phyloP scores from a whole-genome alignment of 805 yeast genomes.

The Wickerhamiella spandovensis region DNA sequence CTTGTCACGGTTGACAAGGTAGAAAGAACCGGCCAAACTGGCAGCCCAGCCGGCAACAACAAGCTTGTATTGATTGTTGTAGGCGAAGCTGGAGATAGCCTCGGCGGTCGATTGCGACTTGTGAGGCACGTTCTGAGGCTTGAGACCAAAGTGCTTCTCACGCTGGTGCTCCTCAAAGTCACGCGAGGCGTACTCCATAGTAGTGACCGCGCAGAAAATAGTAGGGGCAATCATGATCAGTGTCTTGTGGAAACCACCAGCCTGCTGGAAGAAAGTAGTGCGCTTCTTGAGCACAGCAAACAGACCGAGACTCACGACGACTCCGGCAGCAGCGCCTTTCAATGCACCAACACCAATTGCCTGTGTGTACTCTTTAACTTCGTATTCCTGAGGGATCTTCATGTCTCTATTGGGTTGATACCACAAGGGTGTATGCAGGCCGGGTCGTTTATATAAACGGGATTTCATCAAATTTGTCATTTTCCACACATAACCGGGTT shows the following conservation, averaged over 20 bases:
- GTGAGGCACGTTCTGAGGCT: background rate
- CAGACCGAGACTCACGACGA: slow-evolving; percentile 39
- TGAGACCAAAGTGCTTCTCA: slow-evolving; percentile 26
- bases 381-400: slow-evolving; percentile 29
- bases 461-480: background rate
- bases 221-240: slow-evolving; percentile 59
- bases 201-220: slow-evolving; percentile 42
- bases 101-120: background rate
- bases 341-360: slow-evolving; percentile 46
- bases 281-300: slow-evolving; percentile 34
- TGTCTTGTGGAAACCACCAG: slow-evolving; percentile 29
- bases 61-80: slow-evolving; percentile 25
- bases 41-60: slow-evolving; percentile 71
- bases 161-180: slow-evolving; percentile 49
- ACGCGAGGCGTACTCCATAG: slow-evolving; percentile 58
- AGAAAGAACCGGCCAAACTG: slow-evolving; percentile 72
- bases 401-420: background rate
- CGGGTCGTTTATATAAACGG: background rate
- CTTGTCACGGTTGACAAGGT: slow-evolving; percentile 55
- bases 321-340: slow-evolving; percentile 45
- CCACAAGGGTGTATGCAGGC: background rate
- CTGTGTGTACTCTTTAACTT: slow-evolving; percentile 47
- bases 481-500: background rate
- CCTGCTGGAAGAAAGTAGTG: slow-evolving; percentile 9
- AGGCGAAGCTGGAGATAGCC: background rate